Base-by-base conservation (phyloP, 2,329 filamentous ascomycete genomes). In the Epichloe bromicola region DNA sequence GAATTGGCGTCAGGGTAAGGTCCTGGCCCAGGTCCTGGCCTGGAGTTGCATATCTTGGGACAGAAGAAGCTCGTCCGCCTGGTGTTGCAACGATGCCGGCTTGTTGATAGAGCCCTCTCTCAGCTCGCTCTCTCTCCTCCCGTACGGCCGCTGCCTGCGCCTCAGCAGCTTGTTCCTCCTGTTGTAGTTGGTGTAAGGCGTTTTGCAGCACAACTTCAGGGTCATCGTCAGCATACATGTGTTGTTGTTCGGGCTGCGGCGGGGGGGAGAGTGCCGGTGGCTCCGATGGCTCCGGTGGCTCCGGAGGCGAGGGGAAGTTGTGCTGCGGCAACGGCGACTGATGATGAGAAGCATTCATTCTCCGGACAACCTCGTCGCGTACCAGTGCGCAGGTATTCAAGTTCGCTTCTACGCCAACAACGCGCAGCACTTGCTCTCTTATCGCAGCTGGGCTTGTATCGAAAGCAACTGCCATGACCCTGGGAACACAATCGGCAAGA, bases 371-470 rank as follows among this genome's bases (percentile, higher is more conserved):
- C 60, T 80, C 77, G 59, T 81, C 78, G 52, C 78, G 73, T 4
- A 80, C 78, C 53, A 78, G 68, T 40, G 76, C 75, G 60, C 78
- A 80, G 8, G 70, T 74, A 51, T 69, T 69, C 5, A 81, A 68
- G 48, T 65, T 74, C 2, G 76, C 66, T 49, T 80, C 76, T 37
- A 80, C 71, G 49, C 77, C 76, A 23, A 81, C 68, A 12, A 74
- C 69, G 46, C 76, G 74, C 43, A 78, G 64, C 38, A 83, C 67
- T 48, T 75, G 70, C 51, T 83, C 80, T 42, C 74, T 71, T 51
- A 83, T 80, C 44, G 76, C 74, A 40, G 75, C 71, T 1, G 79
- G 79, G 49, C 75, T 80, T 2, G 78, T 82, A 54, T 82, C 78
- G 30, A 75, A 61, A 10, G 70, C 71, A 54, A 83, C 71, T 54